phyloP scores from a whole-genome alignment of 163 green algal genomes.

The Prototheca wickerhamii region DNA sequence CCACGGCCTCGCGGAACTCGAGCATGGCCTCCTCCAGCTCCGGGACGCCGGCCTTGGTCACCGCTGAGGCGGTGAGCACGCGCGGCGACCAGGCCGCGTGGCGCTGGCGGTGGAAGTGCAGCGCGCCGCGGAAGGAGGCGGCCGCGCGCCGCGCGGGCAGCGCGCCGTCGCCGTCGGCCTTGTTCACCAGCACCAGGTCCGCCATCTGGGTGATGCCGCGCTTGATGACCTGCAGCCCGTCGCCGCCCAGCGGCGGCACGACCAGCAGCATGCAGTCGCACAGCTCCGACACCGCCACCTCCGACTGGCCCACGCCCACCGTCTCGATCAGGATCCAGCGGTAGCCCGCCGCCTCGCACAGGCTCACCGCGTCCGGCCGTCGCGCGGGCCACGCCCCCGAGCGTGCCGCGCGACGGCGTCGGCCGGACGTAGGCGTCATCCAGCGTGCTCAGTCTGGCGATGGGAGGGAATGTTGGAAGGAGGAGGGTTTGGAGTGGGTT shows the following conservation, averaged over 20 bases:
- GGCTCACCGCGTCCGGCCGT: slow-evolving; percentile 45
- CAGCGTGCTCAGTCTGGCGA: slow-evolving; percentile 24
- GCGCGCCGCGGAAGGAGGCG: slow-evolving; percentile 11
- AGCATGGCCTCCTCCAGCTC: slow-evolving; percentile 6
- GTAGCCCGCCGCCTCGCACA: slow-evolving; percentile 52
- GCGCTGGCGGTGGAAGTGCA: slow-evolving; percentile 19
- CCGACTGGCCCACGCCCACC: slow-evolving; percentile 54
- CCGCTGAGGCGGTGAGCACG: slow-evolving; percentile 16
- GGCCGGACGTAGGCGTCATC: slow-evolving; percentile 44
- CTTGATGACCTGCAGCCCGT: slow-evolving; percentile 43
- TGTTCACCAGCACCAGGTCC: slow-evolving; percentile 58
- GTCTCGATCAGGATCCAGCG: slow-evolving; percentile 40
- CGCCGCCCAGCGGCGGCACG: slow-evolving; percentile 40
- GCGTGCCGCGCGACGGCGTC: slow-evolving; percentile 21
- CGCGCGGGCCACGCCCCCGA: slow-evolving; percentile 43
- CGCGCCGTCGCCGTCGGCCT: slow-evolving; percentile 43
- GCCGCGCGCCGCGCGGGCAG: slow-evolving; percentile 30
- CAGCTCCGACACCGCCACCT: slow-evolving; percentile 46
- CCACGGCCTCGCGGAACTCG: slow-evolving; percentile 11
- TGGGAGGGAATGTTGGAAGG: neutral
- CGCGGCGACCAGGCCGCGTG: slow-evolving; percentile 8
- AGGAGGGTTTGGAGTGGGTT: neutral
- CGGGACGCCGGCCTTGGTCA: slow-evolving; percentile 7
- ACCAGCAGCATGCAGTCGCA: slow-evolving; percentile 51
- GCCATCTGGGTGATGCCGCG: slow-evolving; percentile 46